Evolutionary conservation across 345 rosid genomes (phyloP).

Genomic region (Physaria fendleri): DNA sequence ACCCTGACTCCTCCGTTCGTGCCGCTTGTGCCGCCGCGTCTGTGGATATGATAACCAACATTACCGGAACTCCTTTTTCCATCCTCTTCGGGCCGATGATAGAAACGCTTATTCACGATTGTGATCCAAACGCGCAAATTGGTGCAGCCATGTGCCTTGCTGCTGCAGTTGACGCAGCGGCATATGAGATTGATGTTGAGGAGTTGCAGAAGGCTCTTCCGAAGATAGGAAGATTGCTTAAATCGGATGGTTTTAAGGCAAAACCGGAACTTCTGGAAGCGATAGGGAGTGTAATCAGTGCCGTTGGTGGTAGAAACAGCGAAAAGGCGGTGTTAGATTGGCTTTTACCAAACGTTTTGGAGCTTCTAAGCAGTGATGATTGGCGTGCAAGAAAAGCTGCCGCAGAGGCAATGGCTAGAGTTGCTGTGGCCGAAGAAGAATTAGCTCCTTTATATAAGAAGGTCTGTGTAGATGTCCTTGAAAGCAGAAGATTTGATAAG

Average conservation of each 20-base stretch:
- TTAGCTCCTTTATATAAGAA: conserved; percentile 49
- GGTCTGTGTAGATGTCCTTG: conserved; percentile 44
- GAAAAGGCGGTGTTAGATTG: conserved; percentile 48
- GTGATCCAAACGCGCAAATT: conserved; percentile 64
- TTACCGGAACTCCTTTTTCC: conserved; percentile 52
- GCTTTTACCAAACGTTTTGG: conserved; percentile 55
- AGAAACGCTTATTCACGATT: conserved; percentile 59
- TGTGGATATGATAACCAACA: conserved; percentile 58
- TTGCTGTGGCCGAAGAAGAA: conserved; percentile 52
- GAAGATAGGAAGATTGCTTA: conserved; percentile 58
- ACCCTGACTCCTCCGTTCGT: conserved; percentile 78
- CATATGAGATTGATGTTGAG: conserved; percentile 60
- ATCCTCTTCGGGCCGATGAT: conserved; percentile 53
- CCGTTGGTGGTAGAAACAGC: conserved; percentile 46
- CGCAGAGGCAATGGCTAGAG: conserved; percentile 71
- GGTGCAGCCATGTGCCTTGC: conserved; percentile 81
- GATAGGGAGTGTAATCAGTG: conserved; percentile 57
- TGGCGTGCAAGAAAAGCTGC: conserved; percentile 92
- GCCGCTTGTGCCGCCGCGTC: conserved; percentile 70
- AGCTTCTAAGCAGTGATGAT: conserved; percentile 61
- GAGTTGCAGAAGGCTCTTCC: conserved; percentile 57
- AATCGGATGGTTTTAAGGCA: conserved; percentile 65
- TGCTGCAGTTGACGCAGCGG: conserved; percentile 62
- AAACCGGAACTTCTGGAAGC: conserved; percentile 62
- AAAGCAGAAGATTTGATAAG: conserved; percentile 78